Evolutionary conservation across 306 rosid species (phyloP).

Genomic region (Urtica urens): DNA sequence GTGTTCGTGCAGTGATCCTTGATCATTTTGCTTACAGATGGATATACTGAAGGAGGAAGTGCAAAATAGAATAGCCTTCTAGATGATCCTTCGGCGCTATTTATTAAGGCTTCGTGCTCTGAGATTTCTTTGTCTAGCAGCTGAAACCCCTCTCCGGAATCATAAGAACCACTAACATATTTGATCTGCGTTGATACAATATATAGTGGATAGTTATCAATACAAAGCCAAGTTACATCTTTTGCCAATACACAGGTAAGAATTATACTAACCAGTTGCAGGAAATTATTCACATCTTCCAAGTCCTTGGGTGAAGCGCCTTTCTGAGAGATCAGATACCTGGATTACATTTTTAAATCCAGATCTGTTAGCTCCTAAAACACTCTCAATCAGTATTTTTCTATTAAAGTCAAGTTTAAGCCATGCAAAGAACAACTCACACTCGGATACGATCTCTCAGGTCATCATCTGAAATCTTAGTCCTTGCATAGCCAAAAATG

Average conservation of each 20-base stretch:
- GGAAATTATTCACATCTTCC: constrained; percentile 46
- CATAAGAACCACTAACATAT: constrained; percentile 84
- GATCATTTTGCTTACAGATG: constrained; percentile 90
- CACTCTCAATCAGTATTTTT: too few species aligned
- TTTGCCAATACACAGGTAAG: not conserved
- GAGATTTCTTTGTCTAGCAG: constrained; percentile 75
- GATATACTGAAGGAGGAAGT: constrained; percentile 97
- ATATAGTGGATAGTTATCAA: constrained; percentile 7
- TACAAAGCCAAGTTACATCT: not conserved
- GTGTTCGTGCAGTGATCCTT: constrained; percentile 65
- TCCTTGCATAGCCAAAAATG: constrained; percentile 94
- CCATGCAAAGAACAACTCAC: constrained; percentile 30
- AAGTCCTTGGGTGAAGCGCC: constrained; percentile 35
- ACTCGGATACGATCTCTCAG: constrained; percentile 66
- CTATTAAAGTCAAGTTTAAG: not conserved
- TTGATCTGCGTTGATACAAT: constrained; percentile 42
- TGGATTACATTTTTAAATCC: constrained; percentile 33
- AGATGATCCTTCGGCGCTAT: constrained; percentile 48
- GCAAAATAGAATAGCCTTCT: constrained; percentile 95
- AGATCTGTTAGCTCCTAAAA: constrained; percentile 5
- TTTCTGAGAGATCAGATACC: constrained; percentile 56
- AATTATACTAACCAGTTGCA: constrained; percentile 72
- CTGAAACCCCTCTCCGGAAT: constrained; percentile 62
- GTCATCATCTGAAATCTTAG: constrained; percentile 71
- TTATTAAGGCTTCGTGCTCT: constrained; percentile 42